Percentiles rank a stretch among this genome's conserved stretches.
phyloP scores from a whole-genome alignment of 139 green algal species.

The Prasinococcaceae sp. region DNA sequence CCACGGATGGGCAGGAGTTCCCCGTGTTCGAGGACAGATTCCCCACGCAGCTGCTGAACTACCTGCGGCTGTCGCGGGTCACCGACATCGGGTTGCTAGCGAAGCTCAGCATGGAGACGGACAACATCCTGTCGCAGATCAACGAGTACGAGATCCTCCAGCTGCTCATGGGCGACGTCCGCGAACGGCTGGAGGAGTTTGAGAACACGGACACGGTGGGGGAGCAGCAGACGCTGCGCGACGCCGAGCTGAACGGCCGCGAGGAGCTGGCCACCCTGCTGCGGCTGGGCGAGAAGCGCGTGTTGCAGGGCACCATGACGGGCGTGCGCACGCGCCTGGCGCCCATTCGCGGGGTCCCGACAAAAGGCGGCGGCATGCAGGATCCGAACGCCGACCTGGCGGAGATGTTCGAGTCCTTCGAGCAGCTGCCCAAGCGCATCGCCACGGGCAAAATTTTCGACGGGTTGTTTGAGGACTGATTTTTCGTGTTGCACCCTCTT shows the following conservation, averaged over 20 bases:
- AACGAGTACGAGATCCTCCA: conserved; percentile 97
- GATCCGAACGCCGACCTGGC: conserved; percentile 80
- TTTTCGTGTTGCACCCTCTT: too few species aligned
- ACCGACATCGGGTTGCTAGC: conserved; percentile 45
- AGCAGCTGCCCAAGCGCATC: conserved; percentile 58
- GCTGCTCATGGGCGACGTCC: conserved; percentile 76
- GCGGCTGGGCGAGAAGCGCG: conserved; percentile 50
- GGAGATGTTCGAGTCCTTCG: conserved; percentile 83
- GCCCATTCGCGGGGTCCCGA: conserved; percentile 89
- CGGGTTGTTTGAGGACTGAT: too few species aligned
- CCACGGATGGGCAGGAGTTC: conserved; percentile 45
- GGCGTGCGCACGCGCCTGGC: conserved; percentile 51
- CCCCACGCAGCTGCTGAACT: conserved; percentile 76
- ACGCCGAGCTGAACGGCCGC: conserved; percentile 6
- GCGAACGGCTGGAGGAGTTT: conserved; percentile 52
- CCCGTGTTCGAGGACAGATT: conserved; percentile 75
- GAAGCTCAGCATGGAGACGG: conserved; percentile 72
- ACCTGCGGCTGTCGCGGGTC: conserved; percentile 65
- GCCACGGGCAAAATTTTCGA: too few species aligned
- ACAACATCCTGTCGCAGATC: conserved; percentile 44
- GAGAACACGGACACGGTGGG: too few species aligned
- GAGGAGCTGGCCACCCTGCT: conserved; percentile 44
- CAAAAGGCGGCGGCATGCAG: conserved; percentile 62
- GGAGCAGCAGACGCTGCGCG: too few species aligned
- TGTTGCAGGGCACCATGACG: conserved; percentile 55